Conservation (phyloP, 202 grass and related monocot genomes). For the Schoenoplectus tabernaemontani region DNA sequence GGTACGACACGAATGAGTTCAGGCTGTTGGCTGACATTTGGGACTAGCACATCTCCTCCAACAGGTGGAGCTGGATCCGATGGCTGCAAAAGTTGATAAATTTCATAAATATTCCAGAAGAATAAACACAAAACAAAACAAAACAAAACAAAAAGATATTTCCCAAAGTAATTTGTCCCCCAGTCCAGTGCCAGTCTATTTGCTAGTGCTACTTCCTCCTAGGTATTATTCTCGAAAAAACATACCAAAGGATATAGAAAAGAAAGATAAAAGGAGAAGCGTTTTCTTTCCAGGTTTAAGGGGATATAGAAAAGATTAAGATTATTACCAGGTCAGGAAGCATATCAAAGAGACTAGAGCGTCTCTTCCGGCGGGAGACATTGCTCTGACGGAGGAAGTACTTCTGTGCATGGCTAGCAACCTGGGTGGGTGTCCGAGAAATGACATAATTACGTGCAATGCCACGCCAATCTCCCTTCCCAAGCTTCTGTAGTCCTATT, state of each 20-base stretch:
- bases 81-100: constrained; percentile 41
- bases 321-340: constrained; percentile 51
- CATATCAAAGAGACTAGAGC: constrained; percentile 94
- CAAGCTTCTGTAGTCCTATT: constrained; percentile 73
- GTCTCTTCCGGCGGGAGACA: constrained; percentile 72
- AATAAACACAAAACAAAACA: neutral
- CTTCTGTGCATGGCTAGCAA: constrained; percentile 95
- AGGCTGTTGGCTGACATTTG: constrained; percentile 39
- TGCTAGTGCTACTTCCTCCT: neutral
- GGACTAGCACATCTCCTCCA: constrained; percentile 24
- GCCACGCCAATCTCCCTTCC: constrained; percentile 90
- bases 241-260: neutral
- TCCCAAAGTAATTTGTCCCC: neutral
- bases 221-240: neutral
- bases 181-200: neutral
- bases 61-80: constrained; percentile 35
- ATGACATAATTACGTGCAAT: constrained; percentile 79
- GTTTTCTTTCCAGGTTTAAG: neutral
- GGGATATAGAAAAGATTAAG: too few species aligned
- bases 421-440: constrained; percentile 83
- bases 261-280: constrained; percentile 1
- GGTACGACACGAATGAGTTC: constrained; percentile 35
- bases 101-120: neutral
- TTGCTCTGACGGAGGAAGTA: constrained; percentile 91
- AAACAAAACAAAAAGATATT: neutral